Evolutionary conservation across 345 rosid genomes (phyloP).

Genomic region (Sonneratia alba): DNA sequence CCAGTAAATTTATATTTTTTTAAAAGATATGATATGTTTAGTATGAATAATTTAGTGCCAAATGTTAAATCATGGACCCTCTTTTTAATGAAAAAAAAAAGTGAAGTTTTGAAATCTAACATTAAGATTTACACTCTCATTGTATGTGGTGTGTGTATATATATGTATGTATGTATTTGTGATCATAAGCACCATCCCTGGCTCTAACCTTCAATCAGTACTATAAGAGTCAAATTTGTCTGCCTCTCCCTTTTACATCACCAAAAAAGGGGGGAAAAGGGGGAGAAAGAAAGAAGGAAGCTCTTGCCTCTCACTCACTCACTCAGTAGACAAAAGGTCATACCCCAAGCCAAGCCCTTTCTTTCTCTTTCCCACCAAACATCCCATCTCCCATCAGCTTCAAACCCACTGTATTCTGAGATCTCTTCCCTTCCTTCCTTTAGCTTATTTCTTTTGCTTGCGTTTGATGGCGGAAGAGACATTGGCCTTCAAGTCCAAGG

Average conservation of each 20-base stretch:
- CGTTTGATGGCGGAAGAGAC: slow-evolving; percentile 9
- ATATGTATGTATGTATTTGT: background rate
- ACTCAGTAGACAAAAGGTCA: background rate
- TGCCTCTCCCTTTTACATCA: slow-evolving; percentile 13
- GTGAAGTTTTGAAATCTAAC: too few relatives aligned
- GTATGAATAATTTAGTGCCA: too few relatives aligned
- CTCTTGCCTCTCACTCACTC: background rate
- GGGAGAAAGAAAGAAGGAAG: background rate
- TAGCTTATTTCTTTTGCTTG: background rate
- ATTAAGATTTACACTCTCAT: too few relatives aligned
- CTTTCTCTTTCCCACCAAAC: slow-evolving; percentile 4
- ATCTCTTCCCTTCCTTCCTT: background rate
- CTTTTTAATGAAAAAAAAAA: too few relatives aligned
- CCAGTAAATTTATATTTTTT: too few relatives aligned
- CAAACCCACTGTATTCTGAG: too few relatives aligned
- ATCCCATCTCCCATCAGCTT: slow-evolving; percentile 4
- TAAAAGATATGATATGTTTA: too few relatives aligned
- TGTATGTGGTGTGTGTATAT: background rate
- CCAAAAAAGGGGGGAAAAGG: background rate
- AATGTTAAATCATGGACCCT: too few relatives aligned
- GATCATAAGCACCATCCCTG: slow-evolving; percentile 13
- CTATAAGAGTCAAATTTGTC: slow-evolving; percentile 29
- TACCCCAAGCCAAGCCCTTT: background rate
- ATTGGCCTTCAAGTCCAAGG: background rate
- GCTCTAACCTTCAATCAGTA: slow-evolving; percentile 12